phyloP scores from a whole-genome alignment of 768 basidiomycete genomes.

The Ephemerocybe angulata region DNA sequence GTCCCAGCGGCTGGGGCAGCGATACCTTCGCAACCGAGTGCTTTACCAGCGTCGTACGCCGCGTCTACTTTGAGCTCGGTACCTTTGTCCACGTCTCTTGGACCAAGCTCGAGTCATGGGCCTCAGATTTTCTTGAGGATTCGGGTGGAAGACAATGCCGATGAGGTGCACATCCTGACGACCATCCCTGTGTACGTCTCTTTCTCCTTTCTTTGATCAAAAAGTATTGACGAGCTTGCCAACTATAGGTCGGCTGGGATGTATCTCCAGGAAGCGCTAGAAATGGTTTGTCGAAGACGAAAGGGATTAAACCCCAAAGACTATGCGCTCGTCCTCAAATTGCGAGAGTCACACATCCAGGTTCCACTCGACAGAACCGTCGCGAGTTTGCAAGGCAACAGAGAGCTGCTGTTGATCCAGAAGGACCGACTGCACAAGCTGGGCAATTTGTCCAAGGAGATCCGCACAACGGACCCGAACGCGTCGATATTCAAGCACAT shows the following conservation, averaged over 20 bases:
- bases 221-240: background rate
- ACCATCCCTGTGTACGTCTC: conserved; percentile 85
- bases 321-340: conserved; percentile 79
- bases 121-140: conserved; percentile 84
- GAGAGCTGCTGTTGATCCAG: conserved; percentile 78
- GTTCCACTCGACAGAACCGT: conserved; percentile 94
- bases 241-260: conserved; percentile 72
- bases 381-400: conserved; percentile 87
- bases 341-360: conserved; percentile 65
- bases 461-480: conserved; percentile 86
- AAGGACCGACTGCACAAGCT: conserved; percentile 70
- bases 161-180: conserved; percentile 81
- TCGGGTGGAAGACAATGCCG: conserved; percentile 73
- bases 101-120: conserved; percentile 68
- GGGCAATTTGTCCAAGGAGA: conserved; percentile 62
- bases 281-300: conserved; percentile 71
- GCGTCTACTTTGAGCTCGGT: conserved; percentile 31
- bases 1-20: conserved; percentile 36
- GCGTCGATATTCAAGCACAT: conserved; percentile 93
- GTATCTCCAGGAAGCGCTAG: conserved; percentile 96
- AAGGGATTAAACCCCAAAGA: conserved; percentile 67
- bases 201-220: background rate
- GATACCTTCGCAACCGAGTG: conserved; percentile 35
- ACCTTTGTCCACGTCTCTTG: conserved; percentile 61
- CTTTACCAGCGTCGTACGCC: conserved; percentile 41